phyloP scores from a whole-genome alignment of 768 basidiomycete genomes.

The Hypholoma fasciculare region DNA sequence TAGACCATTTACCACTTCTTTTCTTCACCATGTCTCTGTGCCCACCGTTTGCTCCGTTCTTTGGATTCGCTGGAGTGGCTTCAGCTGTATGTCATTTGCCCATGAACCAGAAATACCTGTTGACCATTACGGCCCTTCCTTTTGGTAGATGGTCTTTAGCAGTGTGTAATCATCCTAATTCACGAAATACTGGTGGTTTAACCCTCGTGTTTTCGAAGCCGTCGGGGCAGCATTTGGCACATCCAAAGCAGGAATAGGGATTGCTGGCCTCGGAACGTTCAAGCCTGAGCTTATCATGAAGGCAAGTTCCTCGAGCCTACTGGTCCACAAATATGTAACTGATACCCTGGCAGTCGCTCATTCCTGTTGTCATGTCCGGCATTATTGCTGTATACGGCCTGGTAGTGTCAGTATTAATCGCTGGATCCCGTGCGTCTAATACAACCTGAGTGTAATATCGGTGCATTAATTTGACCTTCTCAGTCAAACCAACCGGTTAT shows the following conservation, averaged over 20 bases:
- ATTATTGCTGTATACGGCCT: conserved; percentile 98
- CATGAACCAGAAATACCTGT: neutral
- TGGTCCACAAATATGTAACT: neutral
- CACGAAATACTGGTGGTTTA: conserved; percentile 2
- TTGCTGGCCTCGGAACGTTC: conserved; percentile 92
- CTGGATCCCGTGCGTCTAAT: conserved; percentile 50
- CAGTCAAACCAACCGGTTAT: conserved; percentile 71
- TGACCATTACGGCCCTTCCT: neutral
- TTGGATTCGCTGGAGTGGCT: conserved; percentile 97
- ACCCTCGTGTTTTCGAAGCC: conserved; percentile 44
- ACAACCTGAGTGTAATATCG: neutral
- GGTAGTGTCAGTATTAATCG: conserved; percentile 92
- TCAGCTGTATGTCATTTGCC: conserved; percentile 63
- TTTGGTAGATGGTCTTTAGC: conserved; percentile 86
- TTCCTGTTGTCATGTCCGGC: conserved; percentile 98
- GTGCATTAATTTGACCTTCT: conserved; percentile 13
- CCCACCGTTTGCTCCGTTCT: conserved; percentile 96
- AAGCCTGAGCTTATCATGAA: conserved; percentile 99
- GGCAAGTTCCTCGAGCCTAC: conserved; percentile 41
- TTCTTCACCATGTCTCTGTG: conserved; percentile 59
- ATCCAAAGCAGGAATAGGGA: conserved; percentile 95
- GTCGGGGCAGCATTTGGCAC: conserved; percentile 96
- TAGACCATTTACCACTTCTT: conserved; percentile 1
- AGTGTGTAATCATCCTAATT: conserved; percentile 54
- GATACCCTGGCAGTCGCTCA: conserved; percentile 64